phyloP scores from a whole-genome alignment of 2,329 filamentous ascomycete genomes.

The Cladosporium velox region DNA sequence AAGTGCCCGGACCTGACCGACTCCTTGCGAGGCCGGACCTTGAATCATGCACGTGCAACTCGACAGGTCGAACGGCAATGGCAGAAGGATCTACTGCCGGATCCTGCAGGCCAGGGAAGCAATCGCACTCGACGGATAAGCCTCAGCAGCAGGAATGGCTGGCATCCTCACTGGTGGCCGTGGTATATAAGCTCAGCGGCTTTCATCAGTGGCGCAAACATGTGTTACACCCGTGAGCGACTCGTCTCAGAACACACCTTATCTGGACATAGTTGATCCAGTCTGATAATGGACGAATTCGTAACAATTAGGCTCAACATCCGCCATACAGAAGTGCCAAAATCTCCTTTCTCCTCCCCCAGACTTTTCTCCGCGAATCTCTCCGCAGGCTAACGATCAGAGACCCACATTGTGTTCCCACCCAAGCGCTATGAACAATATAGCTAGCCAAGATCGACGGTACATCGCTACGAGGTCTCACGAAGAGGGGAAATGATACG shows the following conservation, averaged over 20 bases:
- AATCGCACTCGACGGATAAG: conserved; percentile 1
- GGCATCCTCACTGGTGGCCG: conserved; percentile 9
- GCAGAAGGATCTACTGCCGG: conserved; percentile 4
- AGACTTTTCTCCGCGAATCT: conserved; percentile 12
- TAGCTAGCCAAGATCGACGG: conserved; percentile 16
- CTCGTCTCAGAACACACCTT: not conserved
- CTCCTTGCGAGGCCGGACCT: not conserved
- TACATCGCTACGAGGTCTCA: not conserved
- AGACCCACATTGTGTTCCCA: not conserved
- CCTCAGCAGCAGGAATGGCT: conserved; percentile 12
- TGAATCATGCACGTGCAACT: not conserved
- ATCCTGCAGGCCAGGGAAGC: conserved; percentile 11
- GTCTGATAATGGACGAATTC: not conserved
- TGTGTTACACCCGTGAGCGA: not conserved
- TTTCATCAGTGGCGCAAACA: conserved; percentile 9
- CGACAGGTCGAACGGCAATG: conserved; percentile 6
- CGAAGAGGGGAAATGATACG: conserved; percentile 11
- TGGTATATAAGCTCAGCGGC: conserved; percentile 1
- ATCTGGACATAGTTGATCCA: not conserved
- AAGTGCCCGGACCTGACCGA: conserved; percentile 1
- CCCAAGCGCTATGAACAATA: not conserved
- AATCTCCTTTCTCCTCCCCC: conserved; percentile 4
- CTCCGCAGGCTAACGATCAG: not conserved
- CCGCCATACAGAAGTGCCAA: not conserved
- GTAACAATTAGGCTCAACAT: not conserved